These are phyloP conservation scores for California macrophylla DNA, from an alignment of 441 rosid species.

Conservation along the genomic window DNA sequence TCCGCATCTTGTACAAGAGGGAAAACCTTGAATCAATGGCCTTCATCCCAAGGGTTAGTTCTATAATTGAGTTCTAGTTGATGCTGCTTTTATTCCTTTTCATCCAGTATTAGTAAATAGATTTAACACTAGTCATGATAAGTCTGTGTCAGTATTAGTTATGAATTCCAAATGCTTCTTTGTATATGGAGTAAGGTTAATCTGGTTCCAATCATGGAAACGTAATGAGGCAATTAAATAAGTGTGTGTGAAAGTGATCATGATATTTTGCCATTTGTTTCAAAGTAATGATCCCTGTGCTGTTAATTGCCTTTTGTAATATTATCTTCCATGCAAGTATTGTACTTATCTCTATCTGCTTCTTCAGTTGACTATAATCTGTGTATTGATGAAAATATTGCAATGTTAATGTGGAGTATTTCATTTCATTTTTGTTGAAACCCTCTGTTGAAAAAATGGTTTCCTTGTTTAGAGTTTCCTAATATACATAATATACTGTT, in stretches of 20 bases:
- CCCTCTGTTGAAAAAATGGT: neutral
- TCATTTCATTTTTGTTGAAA: neutral
- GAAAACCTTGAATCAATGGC: slow-evolving; percentile 24
- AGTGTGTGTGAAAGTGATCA: neutral
- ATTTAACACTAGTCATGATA: neutral
- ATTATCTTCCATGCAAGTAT: neutral
- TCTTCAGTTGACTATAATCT: neutral
- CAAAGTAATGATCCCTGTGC: neutral
- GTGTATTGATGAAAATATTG: neutral
- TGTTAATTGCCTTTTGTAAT: neutral
- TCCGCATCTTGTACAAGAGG: slow-evolving; percentile 13
- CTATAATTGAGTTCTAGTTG: neutral
- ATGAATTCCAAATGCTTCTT: neutral
- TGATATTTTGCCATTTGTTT: neutral
- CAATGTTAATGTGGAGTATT: neutral
- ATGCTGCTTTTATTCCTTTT: neutral
- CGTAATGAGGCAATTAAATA: neutral
- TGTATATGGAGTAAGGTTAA: slow-evolving; percentile 2
- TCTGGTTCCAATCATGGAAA: neutral
- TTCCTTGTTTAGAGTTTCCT: neutral
- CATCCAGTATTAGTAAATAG: neutral
- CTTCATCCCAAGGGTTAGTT: slow-evolving; percentile 30
- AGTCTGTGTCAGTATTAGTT: neutral
- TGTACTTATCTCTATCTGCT: neutral
- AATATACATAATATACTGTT: neutral